A percentile compares a stretch with the other conserved stretches of the same genome.
These are phyloP conservation scores for Nemophila menziesii DNA, from an alignment of 257 asterid species.

Conservation along the genomic window DNA sequence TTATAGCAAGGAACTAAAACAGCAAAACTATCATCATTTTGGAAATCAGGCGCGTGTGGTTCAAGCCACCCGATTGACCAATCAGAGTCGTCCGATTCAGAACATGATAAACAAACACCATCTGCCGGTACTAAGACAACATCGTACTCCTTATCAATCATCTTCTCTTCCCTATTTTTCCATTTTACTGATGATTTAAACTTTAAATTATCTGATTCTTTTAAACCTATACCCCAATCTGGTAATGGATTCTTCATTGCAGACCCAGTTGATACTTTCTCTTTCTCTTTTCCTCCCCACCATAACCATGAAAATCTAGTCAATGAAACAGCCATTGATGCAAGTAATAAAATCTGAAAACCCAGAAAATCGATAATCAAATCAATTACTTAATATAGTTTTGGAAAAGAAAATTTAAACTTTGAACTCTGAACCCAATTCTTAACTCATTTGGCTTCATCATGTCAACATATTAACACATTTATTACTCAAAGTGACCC, in stretches of 20 bases:
- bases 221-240: slow-evolving; percentile 74
- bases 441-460: neutral
- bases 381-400: neutral
- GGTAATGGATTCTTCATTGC: slow-evolving; percentile 43
- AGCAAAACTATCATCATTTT: slow-evolving; percentile 76
- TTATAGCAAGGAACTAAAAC: slow-evolving; percentile 91
- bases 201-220: slow-evolving; percentile 50
- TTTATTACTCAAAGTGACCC: neutral
- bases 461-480: neutral
- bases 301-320: slow-evolving; percentile 52
- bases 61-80: slow-evolving; percentile 98
- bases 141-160: slow-evolving; percentile 65
- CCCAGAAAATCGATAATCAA: neutral
- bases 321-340: slow-evolving; percentile 41
- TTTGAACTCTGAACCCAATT: neutral
- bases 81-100: slow-evolving; percentile 86
- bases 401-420: neutral
- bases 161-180: slow-evolving; percentile 80
- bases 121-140: slow-evolving; percentile 83
- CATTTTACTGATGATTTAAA: slow-evolving; percentile 52
- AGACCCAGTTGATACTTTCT: slow-evolving; percentile 49
- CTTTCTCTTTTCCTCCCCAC: slow-evolving; percentile 58
- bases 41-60: slow-evolving; percentile 78
- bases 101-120: slow-evolving; percentile 76
- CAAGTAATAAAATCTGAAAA: neutral